Base-by-base conservation (phyloP, 805 yeast genomes). In the Pichia gijzeniarum region DNA sequence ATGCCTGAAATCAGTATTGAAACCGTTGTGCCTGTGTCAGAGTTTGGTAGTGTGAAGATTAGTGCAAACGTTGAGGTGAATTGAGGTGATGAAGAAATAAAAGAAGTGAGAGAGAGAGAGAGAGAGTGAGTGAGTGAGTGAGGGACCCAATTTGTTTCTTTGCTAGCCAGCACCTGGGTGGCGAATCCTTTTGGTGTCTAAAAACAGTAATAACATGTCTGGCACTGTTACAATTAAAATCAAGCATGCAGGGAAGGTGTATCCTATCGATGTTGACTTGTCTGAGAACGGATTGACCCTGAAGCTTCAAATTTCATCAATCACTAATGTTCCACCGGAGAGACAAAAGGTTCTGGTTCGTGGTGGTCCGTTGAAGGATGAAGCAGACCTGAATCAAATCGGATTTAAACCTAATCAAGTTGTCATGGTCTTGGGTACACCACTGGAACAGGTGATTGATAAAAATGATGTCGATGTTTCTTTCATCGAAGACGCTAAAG, bases 381-480 rank as follows among this genome's bases (percentile, higher is more conserved):
- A 84, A 49, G 56, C 62, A 7, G 68, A 71, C 33, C 64, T 86
- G 43, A 59, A 68, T 10, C 54, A 66, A 4, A 70, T 84, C 42
- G 74, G 71, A 21, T 60, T 90, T 50, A 85, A 83, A 56, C 71
- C 77, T 19, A 77, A 77, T 30, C 85, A 83, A 53, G 70, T 77
- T 13, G 70, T 91, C 19, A 85, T 93, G 95, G 86, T 93, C 47
- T 71, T 93, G 46, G 99, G 99, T 20, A 83, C 97, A 1, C 91
- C 96, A 2, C 93, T 85, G 45, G 47, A 77, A 74, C 46, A 65
- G 79, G 43, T 77, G 75, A 16, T 45, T 6, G 40, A 31, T 48
- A 60, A 51, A 61, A 67, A 8, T 69, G 85, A 85, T 13, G 70
- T 70, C 13, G 73, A 69, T 12, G 72, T 70, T 40, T 78, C 77